phyloP scores from a whole-genome alignment of 2,329 filamentous ascomycete species.

The Penicillium sp. region DNA sequence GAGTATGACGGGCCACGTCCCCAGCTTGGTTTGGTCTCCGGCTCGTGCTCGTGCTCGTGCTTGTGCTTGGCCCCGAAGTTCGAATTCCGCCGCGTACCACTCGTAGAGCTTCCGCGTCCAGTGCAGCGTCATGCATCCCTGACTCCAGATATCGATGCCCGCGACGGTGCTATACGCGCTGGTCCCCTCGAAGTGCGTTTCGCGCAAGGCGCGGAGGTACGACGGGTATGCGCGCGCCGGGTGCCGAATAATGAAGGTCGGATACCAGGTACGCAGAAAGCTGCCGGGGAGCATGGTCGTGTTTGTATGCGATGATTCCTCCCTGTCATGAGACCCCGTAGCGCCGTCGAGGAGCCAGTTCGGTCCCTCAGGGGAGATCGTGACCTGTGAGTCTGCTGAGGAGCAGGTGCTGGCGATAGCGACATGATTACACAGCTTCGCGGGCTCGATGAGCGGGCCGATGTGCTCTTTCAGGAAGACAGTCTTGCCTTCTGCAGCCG shows the following conservation, averaged over 20 bases:
- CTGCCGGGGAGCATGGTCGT: slow-evolving; percentile 42
- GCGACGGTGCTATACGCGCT: slow-evolving; percentile 1
- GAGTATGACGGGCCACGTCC: too few species aligned
- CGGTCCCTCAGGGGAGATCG: background rate
- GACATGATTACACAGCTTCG: slow-evolving; percentile 9
- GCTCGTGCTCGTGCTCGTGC: too few species aligned
- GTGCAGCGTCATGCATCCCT: slow-evolving; percentile 19
- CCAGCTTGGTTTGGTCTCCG: too few species aligned
- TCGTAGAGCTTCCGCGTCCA: too few species aligned
- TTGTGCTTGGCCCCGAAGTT: too few species aligned
- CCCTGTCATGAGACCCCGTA: too few species aligned
- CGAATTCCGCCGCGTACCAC: too few species aligned
- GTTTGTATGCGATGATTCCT: slow-evolving; percentile 24
- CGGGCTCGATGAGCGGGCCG: slow-evolving; percentile 31
- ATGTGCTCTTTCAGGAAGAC: slow-evolving; percentile 44
- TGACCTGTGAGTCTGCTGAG: slow-evolving; percentile 2
- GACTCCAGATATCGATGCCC: slow-evolving; percentile 40
- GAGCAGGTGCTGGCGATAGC: slow-evolving; percentile 16
- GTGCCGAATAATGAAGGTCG: slow-evolving; percentile 46
- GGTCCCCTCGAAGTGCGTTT: slow-evolving; percentile 21
- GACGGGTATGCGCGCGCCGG: slow-evolving; percentile 48
- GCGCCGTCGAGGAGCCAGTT: slow-evolving; percentile 1
- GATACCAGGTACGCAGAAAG: slow-evolving; percentile 38
- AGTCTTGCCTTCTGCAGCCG: slow-evolving; percentile 30
- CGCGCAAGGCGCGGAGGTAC: slow-evolving; percentile 37